Evolutionary conservation across 495 filamentous ascomycete genomes (phyloP).

Genomic region (Neurospora discreta): DNA sequence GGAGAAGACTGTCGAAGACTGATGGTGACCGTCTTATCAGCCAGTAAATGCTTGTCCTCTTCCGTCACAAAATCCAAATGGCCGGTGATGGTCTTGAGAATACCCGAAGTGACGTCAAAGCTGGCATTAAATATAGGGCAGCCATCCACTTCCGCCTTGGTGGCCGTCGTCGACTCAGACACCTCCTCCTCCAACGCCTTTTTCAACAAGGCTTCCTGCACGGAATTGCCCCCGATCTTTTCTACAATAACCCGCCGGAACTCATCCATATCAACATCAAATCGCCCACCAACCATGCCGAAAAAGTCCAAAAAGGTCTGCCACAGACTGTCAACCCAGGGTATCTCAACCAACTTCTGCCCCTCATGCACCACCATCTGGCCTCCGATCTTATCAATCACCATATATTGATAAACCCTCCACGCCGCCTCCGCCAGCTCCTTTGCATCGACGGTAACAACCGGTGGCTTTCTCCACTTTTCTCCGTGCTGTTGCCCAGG

Average conservation of each 20-base stretch:
- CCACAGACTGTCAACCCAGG: background rate
- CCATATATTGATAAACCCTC: background rate
- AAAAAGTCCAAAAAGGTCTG: background rate
- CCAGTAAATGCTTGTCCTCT: constrained; percentile 17
- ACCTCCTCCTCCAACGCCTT: constrained; percentile 1
- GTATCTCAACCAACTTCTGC: background rate
- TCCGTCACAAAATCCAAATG: constrained; percentile 18
- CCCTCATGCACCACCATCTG: background rate
- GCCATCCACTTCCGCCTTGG: background rate
- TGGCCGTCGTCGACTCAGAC: background rate
- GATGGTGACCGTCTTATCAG: constrained; percentile 16
- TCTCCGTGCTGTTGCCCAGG: background rate
- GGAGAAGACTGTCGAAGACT: constrained; percentile 19
- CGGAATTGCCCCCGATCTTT: background rate
- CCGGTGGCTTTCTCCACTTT: background rate
- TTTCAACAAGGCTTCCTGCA: background rate
- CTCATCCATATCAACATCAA: background rate
- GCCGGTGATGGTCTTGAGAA: constrained; percentile 14
- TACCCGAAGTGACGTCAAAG: background rate
- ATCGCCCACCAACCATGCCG: background rate
- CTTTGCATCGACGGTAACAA: background rate
- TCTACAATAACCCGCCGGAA: background rate
- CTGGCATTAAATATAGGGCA: constrained; percentile 1
- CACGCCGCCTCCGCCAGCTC: background rate
- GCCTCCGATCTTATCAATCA: background rate